phyloP scores from a whole-genome alignment of 805 yeast species.

The Starmerella stigmatis region DNA sequence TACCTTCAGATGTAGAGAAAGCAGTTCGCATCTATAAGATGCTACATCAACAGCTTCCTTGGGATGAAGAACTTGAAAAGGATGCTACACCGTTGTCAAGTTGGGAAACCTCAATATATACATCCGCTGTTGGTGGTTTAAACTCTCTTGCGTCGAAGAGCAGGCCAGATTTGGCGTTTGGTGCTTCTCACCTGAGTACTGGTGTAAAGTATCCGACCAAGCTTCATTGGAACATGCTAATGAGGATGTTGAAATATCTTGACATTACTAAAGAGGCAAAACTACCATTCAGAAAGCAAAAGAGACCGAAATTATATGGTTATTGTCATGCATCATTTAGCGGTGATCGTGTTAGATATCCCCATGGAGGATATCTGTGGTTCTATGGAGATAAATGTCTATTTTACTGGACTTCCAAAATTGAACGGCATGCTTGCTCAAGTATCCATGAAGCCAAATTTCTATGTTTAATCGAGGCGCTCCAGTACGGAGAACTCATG shows the following conservation, averaged over 20 bases:
- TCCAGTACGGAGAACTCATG: neutral
- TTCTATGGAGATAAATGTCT: neutral
- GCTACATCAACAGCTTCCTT: neutral
- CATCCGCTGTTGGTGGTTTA: neutral
- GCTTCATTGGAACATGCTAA: neutral
- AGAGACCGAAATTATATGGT: neutral
- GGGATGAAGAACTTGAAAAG: neutral
- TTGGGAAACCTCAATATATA: neutral
- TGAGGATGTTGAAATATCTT: neutral
- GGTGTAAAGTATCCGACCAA: neutral
- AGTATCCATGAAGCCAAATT: neutral
- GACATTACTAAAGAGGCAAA: neutral
- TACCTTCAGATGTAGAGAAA: neutral
- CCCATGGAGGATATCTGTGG: neutral
- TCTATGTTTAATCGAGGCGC: neutral
- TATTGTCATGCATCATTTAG: neutral
- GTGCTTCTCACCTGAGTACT: neutral
- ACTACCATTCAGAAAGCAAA: neutral
- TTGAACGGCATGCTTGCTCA: neutral
- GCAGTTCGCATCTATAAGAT: neutral
- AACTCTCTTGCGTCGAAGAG: neutral
- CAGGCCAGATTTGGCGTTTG: neutral
- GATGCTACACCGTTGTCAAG: neutral
- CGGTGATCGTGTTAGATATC: neutral
- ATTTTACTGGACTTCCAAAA: neutral